These are phyloP conservation scores for Saksenaea vasiformis DNA, from an alignment of 371 early-diverging fungal genomes.

Conservation along the genomic window DNA sequence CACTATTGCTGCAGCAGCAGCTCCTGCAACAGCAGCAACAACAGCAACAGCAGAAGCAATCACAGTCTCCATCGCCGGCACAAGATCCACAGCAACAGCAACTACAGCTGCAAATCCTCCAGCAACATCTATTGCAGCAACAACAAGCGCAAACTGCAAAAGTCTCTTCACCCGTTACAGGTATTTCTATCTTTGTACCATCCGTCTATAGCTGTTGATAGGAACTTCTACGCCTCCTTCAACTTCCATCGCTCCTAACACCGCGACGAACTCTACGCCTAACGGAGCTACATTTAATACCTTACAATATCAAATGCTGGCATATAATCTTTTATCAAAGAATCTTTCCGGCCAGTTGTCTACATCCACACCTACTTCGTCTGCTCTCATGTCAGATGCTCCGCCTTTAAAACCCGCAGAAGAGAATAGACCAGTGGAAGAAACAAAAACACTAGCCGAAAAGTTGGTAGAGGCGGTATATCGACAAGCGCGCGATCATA, in stretches of 20 bases:
- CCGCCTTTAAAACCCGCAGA: conserved; percentile 7
- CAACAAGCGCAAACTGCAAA: conserved; percentile 8
- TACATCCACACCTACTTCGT: background rate
- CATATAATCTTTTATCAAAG: conserved; percentile 24
- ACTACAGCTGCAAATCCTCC: conserved; percentile 8
- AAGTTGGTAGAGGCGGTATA: conserved; percentile 43
- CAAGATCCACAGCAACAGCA: conserved; percentile 14
- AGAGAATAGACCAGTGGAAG: conserved; percentile 16
- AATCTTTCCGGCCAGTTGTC: conserved; percentile 13
- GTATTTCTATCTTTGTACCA: background rate
- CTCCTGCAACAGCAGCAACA: conserved; percentile 31
- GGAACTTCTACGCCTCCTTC: conserved; percentile 6
- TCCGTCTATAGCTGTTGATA: background rate
- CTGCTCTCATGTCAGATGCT: background rate
- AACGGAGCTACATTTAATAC: conserved; percentile 11
- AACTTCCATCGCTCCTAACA: conserved; percentile 9
- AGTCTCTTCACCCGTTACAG: conserved; percentile 1
- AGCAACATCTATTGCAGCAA: conserved; percentile 16
- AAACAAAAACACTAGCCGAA: conserved; percentile 39
- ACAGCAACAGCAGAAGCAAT: conserved; percentile 44
- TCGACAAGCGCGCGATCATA: conserved; percentile 36
- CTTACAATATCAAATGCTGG: conserved; percentile 33
- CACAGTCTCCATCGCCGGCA: background rate
- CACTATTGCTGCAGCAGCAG: conserved; percentile 13
- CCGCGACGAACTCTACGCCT: background rate